These are phyloP conservation scores for Gloeopeniophorella convolvens DNA, from an alignment of 768 basidiomycete genomes.

Conservation along the genomic window DNA sequence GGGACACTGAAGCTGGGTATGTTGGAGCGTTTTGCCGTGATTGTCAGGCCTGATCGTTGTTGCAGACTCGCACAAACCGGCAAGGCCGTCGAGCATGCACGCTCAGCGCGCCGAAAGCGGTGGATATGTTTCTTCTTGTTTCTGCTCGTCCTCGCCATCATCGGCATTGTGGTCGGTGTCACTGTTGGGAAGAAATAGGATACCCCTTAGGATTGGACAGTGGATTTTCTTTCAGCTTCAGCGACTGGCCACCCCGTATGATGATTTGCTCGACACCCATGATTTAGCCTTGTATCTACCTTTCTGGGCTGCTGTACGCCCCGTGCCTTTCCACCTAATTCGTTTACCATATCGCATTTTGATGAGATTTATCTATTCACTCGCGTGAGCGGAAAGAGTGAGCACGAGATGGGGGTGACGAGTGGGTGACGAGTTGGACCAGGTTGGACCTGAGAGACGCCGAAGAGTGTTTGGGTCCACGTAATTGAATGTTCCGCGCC, in stretches of 20 bases:
- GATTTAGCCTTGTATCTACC: slow-evolving; percentile 9
- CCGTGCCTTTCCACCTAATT: slow-evolving; percentile 10
- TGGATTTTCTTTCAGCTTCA: neutral
- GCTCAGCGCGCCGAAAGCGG: slow-evolving; percentile 68
- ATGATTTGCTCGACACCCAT: slow-evolving; percentile 6
- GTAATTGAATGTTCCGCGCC: neutral
- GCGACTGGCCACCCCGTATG: neutral
- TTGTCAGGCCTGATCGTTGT: neutral
- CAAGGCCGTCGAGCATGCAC: slow-evolving; percentile 61
- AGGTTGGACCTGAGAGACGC: no score
- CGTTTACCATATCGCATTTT: neutral
- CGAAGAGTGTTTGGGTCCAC: neutral
- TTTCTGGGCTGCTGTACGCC: neutral
- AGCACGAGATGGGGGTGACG: no score
- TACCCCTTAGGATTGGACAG: slow-evolving; percentile 1
- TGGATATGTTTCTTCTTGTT: slow-evolving; percentile 78
- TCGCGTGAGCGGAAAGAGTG: no score
- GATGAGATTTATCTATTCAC: no score
- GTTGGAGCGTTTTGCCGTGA: slow-evolving; percentile 21
- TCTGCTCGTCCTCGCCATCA: slow-evolving; percentile 46
- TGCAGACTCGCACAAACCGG: slow-evolving; percentile 55
- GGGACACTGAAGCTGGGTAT: slow-evolving; percentile 67
- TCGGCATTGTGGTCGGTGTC: slow-evolving; percentile 55
- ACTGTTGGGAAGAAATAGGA: slow-evolving; percentile 22
- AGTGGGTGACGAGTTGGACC: no score